Evolutionary conservation across 2,329 filamentous ascomycete species (phyloP).

Genomic region (Penicillium sp.): DNA sequence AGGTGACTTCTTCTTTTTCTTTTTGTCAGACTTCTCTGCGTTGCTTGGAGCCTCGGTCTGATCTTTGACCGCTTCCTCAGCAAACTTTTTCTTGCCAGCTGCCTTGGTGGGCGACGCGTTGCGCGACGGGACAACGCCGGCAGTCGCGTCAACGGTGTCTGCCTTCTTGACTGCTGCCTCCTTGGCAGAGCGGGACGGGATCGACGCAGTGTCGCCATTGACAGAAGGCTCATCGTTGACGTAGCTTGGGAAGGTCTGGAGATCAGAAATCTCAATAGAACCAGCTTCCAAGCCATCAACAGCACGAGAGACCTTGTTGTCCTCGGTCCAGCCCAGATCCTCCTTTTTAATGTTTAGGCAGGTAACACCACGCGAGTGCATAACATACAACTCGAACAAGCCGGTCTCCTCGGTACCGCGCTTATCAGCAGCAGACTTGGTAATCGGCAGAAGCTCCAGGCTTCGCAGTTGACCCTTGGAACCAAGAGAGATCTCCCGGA

Average conservation of each 20-base stretch:
- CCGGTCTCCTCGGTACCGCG: constrained; percentile 70
- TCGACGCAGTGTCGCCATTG: constrained; percentile 50
- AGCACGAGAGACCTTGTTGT: constrained; percentile 83
- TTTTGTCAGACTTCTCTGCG: constrained; percentile 70
- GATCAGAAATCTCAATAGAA: constrained; percentile 74
- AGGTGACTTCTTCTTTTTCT: constrained; percentile 67
- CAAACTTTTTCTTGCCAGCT: constrained; percentile 48
- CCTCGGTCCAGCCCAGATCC: constrained; percentile 88
- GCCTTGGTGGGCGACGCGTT: constrained; percentile 50
- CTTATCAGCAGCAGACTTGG: constrained; percentile 57
- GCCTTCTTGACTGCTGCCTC: constrained; percentile 48
- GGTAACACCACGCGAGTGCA: constrained; percentile 97
- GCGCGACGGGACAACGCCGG: constrained; percentile 35
- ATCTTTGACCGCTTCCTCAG: constrained; percentile 45
- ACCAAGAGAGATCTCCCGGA: constrained; percentile 91
- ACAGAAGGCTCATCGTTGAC: constrained; percentile 51
- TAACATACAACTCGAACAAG: constrained; percentile 92
- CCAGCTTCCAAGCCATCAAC: constrained; percentile 78
- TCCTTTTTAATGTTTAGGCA: constrained; percentile 83
- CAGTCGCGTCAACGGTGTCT: constrained; percentile 33
- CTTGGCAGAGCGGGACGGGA: constrained; percentile 45
- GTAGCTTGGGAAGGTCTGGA: constrained; percentile 59
- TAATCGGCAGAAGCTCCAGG: constrained; percentile 80
- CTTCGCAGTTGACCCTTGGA: constrained; percentile 87
- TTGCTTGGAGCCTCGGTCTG: constrained; percentile 36